These are phyloP conservation scores for Aureobasidium sp. DNA, from an alignment of 2,329 filamentous ascomycete species.

Conservation along the genomic window DNA sequence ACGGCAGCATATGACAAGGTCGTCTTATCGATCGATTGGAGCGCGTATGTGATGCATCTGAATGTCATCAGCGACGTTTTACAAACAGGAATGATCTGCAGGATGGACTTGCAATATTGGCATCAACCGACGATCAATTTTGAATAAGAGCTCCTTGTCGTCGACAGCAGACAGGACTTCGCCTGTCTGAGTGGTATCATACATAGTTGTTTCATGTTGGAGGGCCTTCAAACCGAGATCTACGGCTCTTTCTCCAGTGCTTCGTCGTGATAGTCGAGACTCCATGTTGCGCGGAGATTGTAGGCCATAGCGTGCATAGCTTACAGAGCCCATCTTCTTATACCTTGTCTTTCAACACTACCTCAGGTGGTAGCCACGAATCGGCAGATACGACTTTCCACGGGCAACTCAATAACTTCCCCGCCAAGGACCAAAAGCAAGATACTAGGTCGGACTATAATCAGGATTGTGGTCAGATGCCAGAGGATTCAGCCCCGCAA, in stretches of 20 bases:
- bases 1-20: background rate
- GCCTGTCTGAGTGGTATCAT: background rate
- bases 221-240: background rate
- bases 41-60: background rate
- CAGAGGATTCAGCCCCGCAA: background rate
- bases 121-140: background rate
- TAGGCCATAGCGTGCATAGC: too few relatives aligned
- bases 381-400: background rate
- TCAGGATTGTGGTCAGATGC: background rate
- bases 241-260: background rate
- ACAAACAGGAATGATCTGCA: too few relatives aligned
- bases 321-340: background rate
- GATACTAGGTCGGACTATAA: background rate
- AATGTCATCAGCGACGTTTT: background rate
- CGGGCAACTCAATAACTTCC: background rate
- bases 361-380: too few relatives aligned
- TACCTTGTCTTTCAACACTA: background rate
- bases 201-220: background rate
- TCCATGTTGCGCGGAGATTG: background rate
- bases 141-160: background rate
- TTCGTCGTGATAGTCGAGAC: background rate
- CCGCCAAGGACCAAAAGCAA: too few relatives aligned
- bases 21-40: conserved; percentile 2
- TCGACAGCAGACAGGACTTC: background rate
- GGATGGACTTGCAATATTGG: background rate